phyloP scores from a whole-genome alignment of 129 eudicot genomes.

The Deinandra increscens region DNA sequence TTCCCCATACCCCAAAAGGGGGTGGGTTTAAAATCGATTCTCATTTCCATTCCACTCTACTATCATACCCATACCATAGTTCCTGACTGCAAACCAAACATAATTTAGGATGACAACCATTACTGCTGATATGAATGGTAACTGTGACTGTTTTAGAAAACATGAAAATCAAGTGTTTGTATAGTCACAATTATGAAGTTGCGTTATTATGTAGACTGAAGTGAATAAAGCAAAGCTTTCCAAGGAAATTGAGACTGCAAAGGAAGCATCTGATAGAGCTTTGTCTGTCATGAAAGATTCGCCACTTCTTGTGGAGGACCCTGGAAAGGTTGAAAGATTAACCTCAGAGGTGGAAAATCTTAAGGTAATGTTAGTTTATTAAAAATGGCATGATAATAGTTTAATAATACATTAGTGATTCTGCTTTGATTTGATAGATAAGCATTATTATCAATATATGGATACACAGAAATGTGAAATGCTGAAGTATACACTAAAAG shows the following conservation, averaged over 20 bases:
- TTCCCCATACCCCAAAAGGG: not conserved
- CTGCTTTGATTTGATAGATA: not conserved
- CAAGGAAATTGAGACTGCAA: conserved; percentile 66
- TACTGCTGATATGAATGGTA: not conserved
- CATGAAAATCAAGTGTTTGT: conserved; percentile 11
- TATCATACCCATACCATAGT: not conserved
- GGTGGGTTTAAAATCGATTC: not conserved
- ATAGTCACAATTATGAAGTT: conserved; percentile 24
- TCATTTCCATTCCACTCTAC: not conserved
- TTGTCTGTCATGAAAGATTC: conserved; percentile 51
- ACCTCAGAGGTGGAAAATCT: conserved; percentile 59
- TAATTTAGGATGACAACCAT: not conserved
- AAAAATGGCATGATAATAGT: not conserved
- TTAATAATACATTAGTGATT: not conserved
- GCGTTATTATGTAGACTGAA: conserved; percentile 55
- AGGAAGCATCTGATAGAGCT: conserved; percentile 72
- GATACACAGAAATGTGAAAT: conserved; percentile 19
- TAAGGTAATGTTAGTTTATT: conserved; percentile 51
- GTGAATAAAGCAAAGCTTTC: conserved; percentile 62
- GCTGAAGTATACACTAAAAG: not conserved
- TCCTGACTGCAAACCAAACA: not conserved
- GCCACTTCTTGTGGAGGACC: conserved; percentile 66
- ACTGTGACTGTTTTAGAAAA: conserved; percentile 21
- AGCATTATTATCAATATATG: not conserved
- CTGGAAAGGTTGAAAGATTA: conserved; percentile 61